Evolutionary conservation across 2,329 filamentous ascomycete genomes (phyloP).

Genomic region (Hymenoscyphus salicellus): DNA sequence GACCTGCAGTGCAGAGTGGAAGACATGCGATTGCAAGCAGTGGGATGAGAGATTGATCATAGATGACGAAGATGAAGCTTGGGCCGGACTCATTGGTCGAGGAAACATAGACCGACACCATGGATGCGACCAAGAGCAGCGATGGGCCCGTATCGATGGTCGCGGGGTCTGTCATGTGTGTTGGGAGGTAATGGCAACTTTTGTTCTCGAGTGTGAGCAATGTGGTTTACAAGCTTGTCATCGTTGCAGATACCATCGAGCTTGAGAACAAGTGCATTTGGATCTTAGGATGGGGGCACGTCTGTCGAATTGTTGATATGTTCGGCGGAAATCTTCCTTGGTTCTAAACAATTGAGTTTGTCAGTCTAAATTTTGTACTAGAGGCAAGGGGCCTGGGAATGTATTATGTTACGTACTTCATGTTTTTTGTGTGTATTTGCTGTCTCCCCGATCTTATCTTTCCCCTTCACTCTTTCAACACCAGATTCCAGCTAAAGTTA

Average conservation of each 20-base stretch:
- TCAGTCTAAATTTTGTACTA: no score
- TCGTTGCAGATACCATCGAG: not conserved
- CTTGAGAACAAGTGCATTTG: not conserved
- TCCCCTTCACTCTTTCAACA: no score
- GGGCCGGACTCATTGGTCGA: no score
- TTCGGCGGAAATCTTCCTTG: not conserved
- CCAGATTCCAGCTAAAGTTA: no score
- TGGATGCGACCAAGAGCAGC: not conserved
- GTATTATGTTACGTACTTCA: no score
- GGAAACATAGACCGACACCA: not conserved
- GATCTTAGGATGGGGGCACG: not conserved
- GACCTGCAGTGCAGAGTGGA: not conserved
- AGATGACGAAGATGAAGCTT: not conserved
- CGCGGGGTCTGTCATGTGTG: not conserved
- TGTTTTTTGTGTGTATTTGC: no score
- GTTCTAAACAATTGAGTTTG: no score
- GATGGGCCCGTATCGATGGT: not conserved
- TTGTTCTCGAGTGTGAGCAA: not conserved
- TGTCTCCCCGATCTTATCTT: no score
- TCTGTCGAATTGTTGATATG: not conserved
- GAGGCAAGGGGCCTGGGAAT: no score
- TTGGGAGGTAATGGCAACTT: not conserved
- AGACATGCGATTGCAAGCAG: not conserved
- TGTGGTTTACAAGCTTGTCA: not conserved
- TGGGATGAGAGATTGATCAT: not conserved